Percentiles rank a stretch among this genome's conserved stretches.
phyloP scores from a whole-genome alignment of 345 rosid species.

The Citrus trifoliata region DNA sequence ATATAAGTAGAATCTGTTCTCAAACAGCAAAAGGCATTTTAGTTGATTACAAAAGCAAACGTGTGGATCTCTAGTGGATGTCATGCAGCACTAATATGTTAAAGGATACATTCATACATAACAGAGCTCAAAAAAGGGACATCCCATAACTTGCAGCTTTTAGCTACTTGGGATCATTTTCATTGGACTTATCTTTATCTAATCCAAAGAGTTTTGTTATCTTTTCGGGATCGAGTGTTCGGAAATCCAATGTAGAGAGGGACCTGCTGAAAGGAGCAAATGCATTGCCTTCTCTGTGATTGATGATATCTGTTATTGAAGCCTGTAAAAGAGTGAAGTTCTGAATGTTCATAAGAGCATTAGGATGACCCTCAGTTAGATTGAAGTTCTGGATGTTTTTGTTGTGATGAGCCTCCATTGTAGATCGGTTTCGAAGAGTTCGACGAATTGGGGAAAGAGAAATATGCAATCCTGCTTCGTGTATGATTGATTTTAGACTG shows the following conservation, averaged over 20 bases:
- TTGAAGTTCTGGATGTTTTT: slow-evolving; percentile 48
- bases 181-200: slow-evolving; percentile 17
- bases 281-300: slow-evolving; percentile 36
- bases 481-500: slow-evolving; percentile 17
- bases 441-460: slow-evolving; percentile 40
- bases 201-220: slow-evolving; percentile 35
- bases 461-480: slow-evolving; percentile 7
- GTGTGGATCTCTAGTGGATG: not conserved
- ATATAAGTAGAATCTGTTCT: too few species aligned
- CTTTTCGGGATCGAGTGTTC: slow-evolving; percentile 41
- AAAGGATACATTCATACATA: not conserved
- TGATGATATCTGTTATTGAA: slow-evolving; percentile 46
- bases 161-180: not conserved
- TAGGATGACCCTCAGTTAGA: slow-evolving; percentile 57
- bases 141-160: not conserved
- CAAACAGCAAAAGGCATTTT: too few species aligned
- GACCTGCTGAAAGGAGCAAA: slow-evolving; percentile 42
- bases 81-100: too few species aligned
- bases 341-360: slow-evolving; percentile 54
- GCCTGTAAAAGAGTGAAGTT: slow-evolving; percentile 52
- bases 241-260: slow-evolving; percentile 47
- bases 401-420: slow-evolving; percentile 48
- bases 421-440: slow-evolving; percentile 3
- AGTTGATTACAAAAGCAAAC: too few species aligned
- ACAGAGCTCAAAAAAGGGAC: not conserved